phyloP scores from a whole-genome alignment of 1,284 basidiomycete genomes.

The Rhodotorula sp. region DNA sequence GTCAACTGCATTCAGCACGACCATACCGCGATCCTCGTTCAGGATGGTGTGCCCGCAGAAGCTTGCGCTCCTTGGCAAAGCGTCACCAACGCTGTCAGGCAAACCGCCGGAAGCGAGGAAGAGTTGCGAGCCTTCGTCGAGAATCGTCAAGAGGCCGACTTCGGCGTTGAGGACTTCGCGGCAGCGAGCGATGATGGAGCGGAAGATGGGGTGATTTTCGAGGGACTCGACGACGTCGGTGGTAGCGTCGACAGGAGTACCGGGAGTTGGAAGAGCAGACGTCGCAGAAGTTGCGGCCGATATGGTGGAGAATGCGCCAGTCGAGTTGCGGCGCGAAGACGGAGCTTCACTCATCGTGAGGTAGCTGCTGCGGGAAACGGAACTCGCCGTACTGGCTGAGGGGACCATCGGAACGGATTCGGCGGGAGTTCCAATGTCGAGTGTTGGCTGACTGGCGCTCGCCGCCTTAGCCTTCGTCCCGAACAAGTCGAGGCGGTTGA shows the following conservation, averaged over 20 bases:
- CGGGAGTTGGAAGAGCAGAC: too few relatives aligned
- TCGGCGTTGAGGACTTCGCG: constrained; percentile 41
- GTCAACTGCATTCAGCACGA: constrained; percentile 36
- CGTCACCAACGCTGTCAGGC: constrained; percentile 33
- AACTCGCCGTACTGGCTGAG: constrained; percentile 3
- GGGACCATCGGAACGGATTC: constrained; percentile 4
- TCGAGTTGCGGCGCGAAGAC: constrained; percentile 9
- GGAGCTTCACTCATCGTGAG: background rate
- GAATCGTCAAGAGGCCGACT: constrained; percentile 42
- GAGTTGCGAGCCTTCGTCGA: constrained; percentile 45
- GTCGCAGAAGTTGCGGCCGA: constrained; percentile 9
- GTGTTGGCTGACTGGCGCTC: constrained; percentile 4
- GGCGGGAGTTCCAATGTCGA: constrained; percentile 16
- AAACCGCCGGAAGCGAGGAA: constrained; percentile 44
- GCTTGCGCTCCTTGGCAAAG: constrained; percentile 34
- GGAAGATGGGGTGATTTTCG: constrained; percentile 38
- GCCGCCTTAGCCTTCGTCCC: constrained; percentile 16
- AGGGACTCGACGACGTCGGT: constrained; percentile 9
- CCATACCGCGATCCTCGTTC: constrained; percentile 38
- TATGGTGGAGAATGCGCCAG: background rate
- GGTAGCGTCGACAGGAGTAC: background rate
- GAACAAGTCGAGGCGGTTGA: constrained; percentile 42
- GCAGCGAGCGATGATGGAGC: constrained; percentile 41
- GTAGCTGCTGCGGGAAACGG: constrained; percentile 3
- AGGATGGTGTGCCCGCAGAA: constrained; percentile 43